A percentile compares a stretch with the other conserved stretches of the same genome.
phyloP scores from a whole-genome alignment of 2,329 filamentous ascomycete genomes.

The Emergomyces orientalis region DNA sequence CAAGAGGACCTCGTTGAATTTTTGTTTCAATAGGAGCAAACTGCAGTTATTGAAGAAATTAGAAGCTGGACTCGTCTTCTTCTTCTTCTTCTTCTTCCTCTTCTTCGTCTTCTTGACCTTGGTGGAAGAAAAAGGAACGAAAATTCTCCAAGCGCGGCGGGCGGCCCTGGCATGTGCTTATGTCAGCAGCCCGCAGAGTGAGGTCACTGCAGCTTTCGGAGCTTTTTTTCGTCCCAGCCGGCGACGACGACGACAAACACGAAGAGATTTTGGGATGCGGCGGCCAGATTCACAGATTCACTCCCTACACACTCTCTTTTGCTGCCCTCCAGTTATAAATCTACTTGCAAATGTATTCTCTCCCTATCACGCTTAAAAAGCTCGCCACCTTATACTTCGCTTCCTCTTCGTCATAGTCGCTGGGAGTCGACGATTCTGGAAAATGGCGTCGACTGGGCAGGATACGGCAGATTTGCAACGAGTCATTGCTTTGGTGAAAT shows the following conservation, averaged over 20 bases:
- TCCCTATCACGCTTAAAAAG: background rate
- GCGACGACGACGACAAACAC: background rate
- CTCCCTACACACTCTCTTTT: background rate
- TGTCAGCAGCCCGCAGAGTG: slow-evolving; percentile 5
- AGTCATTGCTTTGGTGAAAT: slow-evolving; percentile 42
- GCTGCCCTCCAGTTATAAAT: background rate
- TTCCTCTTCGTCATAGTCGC: background rate
- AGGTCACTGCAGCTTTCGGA: background rate
- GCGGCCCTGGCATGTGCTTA: background rate
- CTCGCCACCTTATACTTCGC: background rate
- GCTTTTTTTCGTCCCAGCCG: background rate
- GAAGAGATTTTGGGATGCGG: background rate
- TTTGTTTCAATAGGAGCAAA: background rate
- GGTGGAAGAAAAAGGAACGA: background rate
- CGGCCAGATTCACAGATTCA: background rate
- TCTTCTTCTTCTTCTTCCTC: background rate
- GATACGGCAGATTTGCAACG: slow-evolving; percentile 31
- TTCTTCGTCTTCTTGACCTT: background rate
- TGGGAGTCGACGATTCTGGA: too few relatives aligned
- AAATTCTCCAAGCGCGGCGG: background rate
- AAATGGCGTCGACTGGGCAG: slow-evolving; percentile 33
- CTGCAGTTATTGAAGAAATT: background rate
- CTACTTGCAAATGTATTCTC: slow-evolving; percentile 5
- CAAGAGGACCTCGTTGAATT: background rate
- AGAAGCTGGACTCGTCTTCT: background rate